Conservation (phyloP, 176 grass and related monocot species). For the Hyparrhenia diplandra region DNA sequence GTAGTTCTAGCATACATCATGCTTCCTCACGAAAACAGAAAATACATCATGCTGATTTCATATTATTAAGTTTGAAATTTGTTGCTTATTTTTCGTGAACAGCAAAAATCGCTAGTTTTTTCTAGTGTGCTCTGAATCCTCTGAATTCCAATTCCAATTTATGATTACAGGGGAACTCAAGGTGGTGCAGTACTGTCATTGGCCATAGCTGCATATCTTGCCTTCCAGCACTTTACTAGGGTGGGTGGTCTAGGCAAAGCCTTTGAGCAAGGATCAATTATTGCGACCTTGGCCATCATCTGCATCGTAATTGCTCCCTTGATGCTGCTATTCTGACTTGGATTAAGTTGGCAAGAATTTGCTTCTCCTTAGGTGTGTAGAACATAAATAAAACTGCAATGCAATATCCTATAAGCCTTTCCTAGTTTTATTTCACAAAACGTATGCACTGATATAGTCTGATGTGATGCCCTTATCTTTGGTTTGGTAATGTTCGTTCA, state of each 20-base stretch:
- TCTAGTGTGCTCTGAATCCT: neutral
- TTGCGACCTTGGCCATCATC: constrained; percentile 77
- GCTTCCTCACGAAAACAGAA: no score
- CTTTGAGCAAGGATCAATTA: constrained; percentile 59
- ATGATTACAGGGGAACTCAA: constrained; percentile 63
- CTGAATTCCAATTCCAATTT: neutral
- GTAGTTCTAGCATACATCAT: neutral
- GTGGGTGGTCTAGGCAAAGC: constrained; percentile 54
- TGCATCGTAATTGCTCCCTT: constrained; percentile 37
- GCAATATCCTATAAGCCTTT: neutral
- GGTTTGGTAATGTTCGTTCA: neutral
- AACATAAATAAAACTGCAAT: constrained; percentile 16
- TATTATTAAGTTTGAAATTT: neutral
- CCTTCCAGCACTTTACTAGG: constrained; percentile 87
- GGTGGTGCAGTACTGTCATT: constrained; percentile 67
- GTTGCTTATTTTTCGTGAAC: neutral
- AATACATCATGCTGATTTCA: neutral
- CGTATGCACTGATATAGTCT: neutral
- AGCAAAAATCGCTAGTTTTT: neutral
- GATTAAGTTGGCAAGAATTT: neutral
- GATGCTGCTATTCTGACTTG: constrained; percentile 59
- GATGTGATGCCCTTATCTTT: neutral
- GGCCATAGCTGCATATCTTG: constrained; percentile 64
- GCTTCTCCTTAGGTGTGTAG: neutral
- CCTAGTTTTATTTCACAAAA: neutral